Conservation (phyloP, 176 grass and related monocot genomes). For the Alopecurus myosuroides region DNA sequence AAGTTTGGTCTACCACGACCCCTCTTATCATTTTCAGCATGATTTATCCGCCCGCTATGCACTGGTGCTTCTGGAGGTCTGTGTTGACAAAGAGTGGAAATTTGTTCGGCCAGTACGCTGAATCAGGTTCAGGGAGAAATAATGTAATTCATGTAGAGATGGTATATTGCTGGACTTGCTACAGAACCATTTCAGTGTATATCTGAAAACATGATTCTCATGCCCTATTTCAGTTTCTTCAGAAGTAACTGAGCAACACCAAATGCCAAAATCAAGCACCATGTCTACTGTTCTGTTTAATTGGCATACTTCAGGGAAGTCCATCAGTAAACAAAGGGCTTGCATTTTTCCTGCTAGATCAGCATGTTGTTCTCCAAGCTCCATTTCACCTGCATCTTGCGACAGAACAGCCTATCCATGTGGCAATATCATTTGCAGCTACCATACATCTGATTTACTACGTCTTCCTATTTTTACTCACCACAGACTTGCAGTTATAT, state of each 20-base stretch:
- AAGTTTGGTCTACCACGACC: too few species aligned
- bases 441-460: neutral
- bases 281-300: neutral
- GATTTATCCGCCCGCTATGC: too few species aligned
- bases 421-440: neutral
- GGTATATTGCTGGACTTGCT: neutral
- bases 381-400: neutral
- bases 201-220: neutral
- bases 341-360: neutral
- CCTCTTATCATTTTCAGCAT: too few species aligned
- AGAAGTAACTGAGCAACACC: neutral
- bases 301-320: neutral
- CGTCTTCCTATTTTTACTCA: neutral
- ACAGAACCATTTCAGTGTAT: neutral
- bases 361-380: neutral
- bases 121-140: neutral
- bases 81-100: neutral
- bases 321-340: neutral
- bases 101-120: neutral
- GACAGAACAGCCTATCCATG: neutral
- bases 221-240: neutral
- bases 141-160: neutral
- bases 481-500: neutral
- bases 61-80: too few species aligned
- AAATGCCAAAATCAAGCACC: neutral